These are phyloP conservation scores for Saccharomycopsis lassenensis DNA, from an alignment of 805 yeast species.

Conservation along the genomic window DNA sequence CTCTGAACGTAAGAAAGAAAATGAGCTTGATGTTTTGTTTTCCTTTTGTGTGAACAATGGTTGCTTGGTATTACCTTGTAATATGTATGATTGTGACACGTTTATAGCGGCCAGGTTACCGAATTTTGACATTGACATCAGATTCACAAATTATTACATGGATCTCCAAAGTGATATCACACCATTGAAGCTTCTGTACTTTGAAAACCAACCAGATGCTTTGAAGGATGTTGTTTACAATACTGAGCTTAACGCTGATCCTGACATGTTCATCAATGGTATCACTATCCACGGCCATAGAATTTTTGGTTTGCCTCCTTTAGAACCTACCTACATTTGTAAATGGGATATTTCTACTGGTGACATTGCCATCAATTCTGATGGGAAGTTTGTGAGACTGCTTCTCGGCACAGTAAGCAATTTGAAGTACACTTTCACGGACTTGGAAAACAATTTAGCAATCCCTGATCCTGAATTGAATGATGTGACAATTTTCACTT, in stretches of 20 bases:
- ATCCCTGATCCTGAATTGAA: slow-evolving; percentile 42
- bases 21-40: slow-evolving; percentile 71
- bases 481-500: slow-evolving; percentile 60
- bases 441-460: slow-evolving; percentile 65
- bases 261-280: slow-evolving; percentile 48
- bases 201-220: slow-evolving; percentile 14
- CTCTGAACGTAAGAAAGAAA: slow-evolving; percentile 36
- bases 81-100: slow-evolving; percentile 52
- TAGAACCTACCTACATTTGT: slow-evolving; percentile 78
- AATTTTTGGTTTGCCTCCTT: slow-evolving; percentile 86
- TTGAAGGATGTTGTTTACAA: slow-evolving; percentile 11
- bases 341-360: slow-evolving; percentile 82
- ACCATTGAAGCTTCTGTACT: slow-evolving; percentile 35
- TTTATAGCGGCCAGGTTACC: slow-evolving; percentile 56
- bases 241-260: slow-evolving; percentile 15
- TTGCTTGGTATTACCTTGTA: slow-evolving; percentile 59
- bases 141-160: slow-evolving; percentile 89
- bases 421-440: slow-evolving; percentile 54
- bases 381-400: slow-evolving; percentile 34
- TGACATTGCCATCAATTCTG: slow-evolving; percentile 35
- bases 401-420: slow-evolving; percentile 33
- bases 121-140: slow-evolving; percentile 61
- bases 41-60: slow-evolving; percentile 64
- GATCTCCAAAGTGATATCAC: slow-evolving; percentile 70
- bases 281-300: slow-evolving; percentile 73